Evolutionary conservation across 805 yeast genomes (phyloP).

Genomic region (Kluyveromyces dobzhanskii): DNA sequence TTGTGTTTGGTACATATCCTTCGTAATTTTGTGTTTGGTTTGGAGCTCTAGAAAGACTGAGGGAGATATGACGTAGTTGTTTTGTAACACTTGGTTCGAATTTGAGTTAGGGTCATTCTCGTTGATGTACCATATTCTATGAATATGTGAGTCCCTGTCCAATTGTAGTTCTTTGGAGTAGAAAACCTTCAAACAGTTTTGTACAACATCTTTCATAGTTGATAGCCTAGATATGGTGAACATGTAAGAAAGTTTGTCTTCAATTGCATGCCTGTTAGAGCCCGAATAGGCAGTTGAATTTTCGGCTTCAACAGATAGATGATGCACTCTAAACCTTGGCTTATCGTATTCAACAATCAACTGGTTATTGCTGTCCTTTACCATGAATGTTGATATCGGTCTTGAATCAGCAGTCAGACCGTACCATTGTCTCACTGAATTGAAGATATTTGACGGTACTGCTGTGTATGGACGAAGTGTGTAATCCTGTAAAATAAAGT

Average conservation of each 20-base stretch:
- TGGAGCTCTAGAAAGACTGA: slow-evolving; percentile 22
- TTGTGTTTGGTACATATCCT: slow-evolving; percentile 9
- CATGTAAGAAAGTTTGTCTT: slow-evolving; percentile 1
- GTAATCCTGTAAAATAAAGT: slow-evolving; percentile 31
- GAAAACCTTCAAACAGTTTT: slow-evolving; percentile 14
- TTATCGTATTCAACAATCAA: slow-evolving; percentile 30
- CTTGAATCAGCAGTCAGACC: slow-evolving; percentile 36
- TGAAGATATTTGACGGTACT: slow-evolving; percentile 39
- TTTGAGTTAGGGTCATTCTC: slow-evolving; percentile 7
- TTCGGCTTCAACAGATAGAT: slow-evolving; percentile 15
- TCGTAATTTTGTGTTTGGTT: slow-evolving; percentile 17
- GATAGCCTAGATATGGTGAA: slow-evolving; percentile 30
- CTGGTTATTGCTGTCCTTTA: slow-evolving; percentile 23
- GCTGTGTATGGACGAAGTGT: slow-evolving; percentile 24
- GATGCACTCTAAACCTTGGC: slow-evolving; percentile 31
- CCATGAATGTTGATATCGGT: slow-evolving; percentile 32
- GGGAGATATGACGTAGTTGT: slow-evolving; percentile 21
- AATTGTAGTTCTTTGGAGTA: slow-evolving; percentile 16
- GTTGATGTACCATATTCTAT: slow-evolving; percentile 22
- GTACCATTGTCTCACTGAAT: slow-evolving; percentile 43
- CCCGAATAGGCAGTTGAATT: slow-evolving; percentile 5
- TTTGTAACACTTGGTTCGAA: slow-evolving; percentile 5
- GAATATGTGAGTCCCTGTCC: slow-evolving; percentile 9
- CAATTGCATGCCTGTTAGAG: slow-evolving; percentile 15
- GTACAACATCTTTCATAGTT: slow-evolving; percentile 23